A percentile compares a stretch with the other conserved stretches of the same genome.
Conservation (phyloP, 768 basidiomycete genomes). For the Macrolepiota albuminosa region DNA sequence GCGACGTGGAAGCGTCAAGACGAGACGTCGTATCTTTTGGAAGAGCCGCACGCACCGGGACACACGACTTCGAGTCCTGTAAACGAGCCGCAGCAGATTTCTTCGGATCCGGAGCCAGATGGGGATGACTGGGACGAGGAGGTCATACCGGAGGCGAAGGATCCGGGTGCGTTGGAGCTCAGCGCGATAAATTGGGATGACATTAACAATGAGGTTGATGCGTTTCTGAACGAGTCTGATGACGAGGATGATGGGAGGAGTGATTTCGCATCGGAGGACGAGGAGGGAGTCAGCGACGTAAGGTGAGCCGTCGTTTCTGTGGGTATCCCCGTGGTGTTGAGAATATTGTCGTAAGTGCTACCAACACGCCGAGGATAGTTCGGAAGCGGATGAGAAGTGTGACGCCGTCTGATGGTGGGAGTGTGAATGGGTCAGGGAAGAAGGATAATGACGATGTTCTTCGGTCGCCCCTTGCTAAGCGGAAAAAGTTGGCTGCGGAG, state of each 20-base stretch:
- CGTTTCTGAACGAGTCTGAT: conserved; percentile 78
- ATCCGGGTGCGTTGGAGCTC: conserved; percentile 40
- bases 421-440: conserved; percentile 29
- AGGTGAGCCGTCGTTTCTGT: conserved; percentile 18
- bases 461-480: conserved; percentile 72
- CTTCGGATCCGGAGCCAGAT: conserved; percentile 64
- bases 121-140: conserved; percentile 62
- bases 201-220: conserved; percentile 84
- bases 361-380: conserved; percentile 40
- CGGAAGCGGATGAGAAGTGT: conserved; percentile 70
- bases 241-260: conserved; percentile 51
- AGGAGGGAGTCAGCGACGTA: conserved; percentile 44
- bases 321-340: neutral
- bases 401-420: conserved; percentile 58
- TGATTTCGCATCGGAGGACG: conserved; percentile 45
- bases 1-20: conserved; percentile 84
- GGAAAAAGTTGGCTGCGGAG: conserved; percentile 69
- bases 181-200: conserved; percentile 75
- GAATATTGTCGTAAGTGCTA: conserved; percentile 21
- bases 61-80: conserved; percentile 30
- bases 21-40: conserved; percentile 72
- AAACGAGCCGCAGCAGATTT: conserved; percentile 42
- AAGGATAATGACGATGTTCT: conserved; percentile 38
- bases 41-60: conserved; percentile 43
- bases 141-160: conserved; percentile 25